These are phyloP conservation scores for Botrytis byssoidea DNA, from an alignment of 2,329 filamentous ascomycete species.

Conservation along the genomic window DNA sequence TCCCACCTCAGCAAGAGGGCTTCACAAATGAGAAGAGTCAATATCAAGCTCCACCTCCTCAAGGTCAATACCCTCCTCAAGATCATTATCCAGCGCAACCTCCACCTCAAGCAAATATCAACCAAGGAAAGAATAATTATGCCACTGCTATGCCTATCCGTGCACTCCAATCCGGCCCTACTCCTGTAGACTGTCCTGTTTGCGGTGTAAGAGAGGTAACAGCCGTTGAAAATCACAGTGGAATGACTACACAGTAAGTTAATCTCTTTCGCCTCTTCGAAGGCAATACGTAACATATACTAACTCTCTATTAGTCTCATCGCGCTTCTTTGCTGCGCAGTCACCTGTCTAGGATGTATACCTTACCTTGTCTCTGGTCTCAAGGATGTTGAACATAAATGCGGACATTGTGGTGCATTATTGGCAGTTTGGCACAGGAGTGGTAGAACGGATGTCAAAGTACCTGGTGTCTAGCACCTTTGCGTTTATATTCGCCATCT, in stretches of 20 bases:
- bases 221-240: conserved; percentile 24
- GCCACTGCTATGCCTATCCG: conserved; percentile 24
- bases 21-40: conserved; percentile 3
- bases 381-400: conserved; percentile 47
- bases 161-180: conserved; percentile 24
- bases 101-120: conserved; percentile 12
- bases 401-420: conserved; percentile 43
- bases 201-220: conserved; percentile 30
- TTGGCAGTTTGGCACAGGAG: conserved; percentile 46
- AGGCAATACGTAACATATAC: background rate
- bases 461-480: background rate
- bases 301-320: conserved; percentile 23
- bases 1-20: conserved; percentile 16
- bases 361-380: conserved; percentile 44
- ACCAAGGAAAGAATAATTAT: conserved; percentile 20
- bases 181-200: conserved; percentile 30
- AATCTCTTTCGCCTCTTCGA: background rate
- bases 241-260: conserved; percentile 31
- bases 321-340: conserved; percentile 29
- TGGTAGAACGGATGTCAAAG: conserved; percentile 43
- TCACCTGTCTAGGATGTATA: conserved; percentile 42
- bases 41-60: background rate
- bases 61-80: conserved; percentile 12
- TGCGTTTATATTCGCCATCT: background rate
- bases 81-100: background rate